Evolutionary conservation across 2,329 filamentous ascomycete species (phyloP).

Genomic region (Pestalotiopsis sp.): DNA sequence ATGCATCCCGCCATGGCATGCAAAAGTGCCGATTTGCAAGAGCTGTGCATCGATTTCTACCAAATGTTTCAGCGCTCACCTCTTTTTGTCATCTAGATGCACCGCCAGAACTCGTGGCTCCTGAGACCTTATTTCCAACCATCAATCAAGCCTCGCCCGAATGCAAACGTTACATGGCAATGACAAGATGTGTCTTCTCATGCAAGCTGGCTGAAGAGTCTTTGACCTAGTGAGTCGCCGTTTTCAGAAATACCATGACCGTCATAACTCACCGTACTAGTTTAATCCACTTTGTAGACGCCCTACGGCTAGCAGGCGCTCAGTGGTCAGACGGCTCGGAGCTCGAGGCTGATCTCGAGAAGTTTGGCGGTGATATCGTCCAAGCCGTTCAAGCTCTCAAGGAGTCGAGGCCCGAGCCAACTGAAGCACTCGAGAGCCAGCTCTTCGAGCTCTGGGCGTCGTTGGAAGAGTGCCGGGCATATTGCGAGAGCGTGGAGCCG

Average conservation of each 20-base stretch:
- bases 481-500: constrained; percentile 22
- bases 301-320: constrained; percentile 20
- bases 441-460: constrained; percentile 23
- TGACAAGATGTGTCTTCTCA: constrained; percentile 39
- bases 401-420: constrained; percentile 27
- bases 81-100: constrained; percentile 16
- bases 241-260: not conserved
- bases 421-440: constrained; percentile 19
- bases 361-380: constrained; percentile 37
- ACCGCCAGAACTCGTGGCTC: constrained; percentile 21
- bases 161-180: constrained; percentile 30
- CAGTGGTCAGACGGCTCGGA: constrained; percentile 25
- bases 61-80: not conserved
- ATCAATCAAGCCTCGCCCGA: constrained; percentile 23
- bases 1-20: too few relatives aligned
- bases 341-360: constrained; percentile 24
- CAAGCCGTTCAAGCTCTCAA: constrained; percentile 40
- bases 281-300: constrained; percentile 26
- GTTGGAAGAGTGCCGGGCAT: constrained; percentile 24
- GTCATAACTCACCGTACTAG: constrained; percentile 16
- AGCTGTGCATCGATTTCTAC: not conserved
- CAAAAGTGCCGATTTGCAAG: not conserved
- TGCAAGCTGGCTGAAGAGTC: constrained; percentile 34
- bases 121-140: constrained; percentile 27
- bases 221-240: constrained; percentile 30